A percentile compares a stretch with the other conserved stretches of the same genome.
Evolutionary conservation across 345 rosid genomes (phyloP).

Genomic region (Nasturtium officinale): DNA sequence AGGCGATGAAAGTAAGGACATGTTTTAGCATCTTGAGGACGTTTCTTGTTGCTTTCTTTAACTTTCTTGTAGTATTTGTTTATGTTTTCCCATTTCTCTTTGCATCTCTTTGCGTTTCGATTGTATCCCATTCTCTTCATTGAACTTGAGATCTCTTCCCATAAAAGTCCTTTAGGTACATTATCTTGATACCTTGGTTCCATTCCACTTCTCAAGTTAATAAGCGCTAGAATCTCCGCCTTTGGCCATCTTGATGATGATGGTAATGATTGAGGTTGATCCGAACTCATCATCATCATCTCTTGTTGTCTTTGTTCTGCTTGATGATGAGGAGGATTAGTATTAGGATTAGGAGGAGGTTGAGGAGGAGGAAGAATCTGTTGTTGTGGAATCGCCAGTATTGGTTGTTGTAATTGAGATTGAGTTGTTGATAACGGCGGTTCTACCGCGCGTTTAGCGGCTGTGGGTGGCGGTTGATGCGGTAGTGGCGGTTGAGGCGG

Average conservation of each 20-base stretch:
- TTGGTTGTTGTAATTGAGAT: conserved; percentile 41
- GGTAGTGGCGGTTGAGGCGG: conserved; percentile 39
- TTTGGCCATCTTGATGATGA: conserved; percentile 80
- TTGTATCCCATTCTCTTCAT: conserved; percentile 71
- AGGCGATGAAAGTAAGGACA: conserved; percentile 89
- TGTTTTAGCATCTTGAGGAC: conserved; percentile 87
- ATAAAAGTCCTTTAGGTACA: conserved; percentile 78
- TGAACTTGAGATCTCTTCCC: conserved; percentile 76
- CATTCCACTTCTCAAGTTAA: conserved; percentile 59
- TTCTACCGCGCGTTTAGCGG: conserved; percentile 23
- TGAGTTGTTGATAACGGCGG: conserved; percentile 33
- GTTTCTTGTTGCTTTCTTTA: conserved; percentile 77
- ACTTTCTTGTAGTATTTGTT: conserved; percentile 92
- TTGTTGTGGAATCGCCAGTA: conserved; percentile 59
- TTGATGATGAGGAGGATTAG: conserved; percentile 3
- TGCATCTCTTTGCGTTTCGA: conserved; percentile 74
- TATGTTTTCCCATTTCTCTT: conserved; percentile 93
- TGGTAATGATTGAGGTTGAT: conserved; percentile 29
- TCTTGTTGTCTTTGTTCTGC: conserved; percentile 22
- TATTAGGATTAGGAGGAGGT: neutral
- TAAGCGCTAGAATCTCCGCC: conserved; percentile 70
- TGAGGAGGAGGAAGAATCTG: conserved; percentile 45
- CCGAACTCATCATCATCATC: conserved; percentile 43
- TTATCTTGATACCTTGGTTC: conserved; percentile 67
- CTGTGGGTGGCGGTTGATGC: conserved; percentile 35